Evolutionary conservation across 2,329 filamentous ascomycete species (phyloP), one percentile per base, ranked within the genome.

Genomic region (Pyrenophora tritici-repentis): DNA sequence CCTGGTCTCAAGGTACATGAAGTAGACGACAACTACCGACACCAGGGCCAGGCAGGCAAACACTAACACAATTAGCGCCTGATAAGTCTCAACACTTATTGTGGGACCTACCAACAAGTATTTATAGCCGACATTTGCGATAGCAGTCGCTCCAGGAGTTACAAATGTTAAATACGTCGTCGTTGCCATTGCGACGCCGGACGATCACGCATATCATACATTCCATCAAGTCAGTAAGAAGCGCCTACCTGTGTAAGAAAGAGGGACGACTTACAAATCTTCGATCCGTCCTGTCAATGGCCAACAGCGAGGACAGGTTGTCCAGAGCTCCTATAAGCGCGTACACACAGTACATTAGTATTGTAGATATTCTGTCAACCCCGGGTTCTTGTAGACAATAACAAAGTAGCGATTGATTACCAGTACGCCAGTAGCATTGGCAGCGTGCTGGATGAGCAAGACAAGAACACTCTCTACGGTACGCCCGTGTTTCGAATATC

Each of bases 1-100:
- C 20, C 79, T 80, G 9, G 81, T 83, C 64, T 83, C 81, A 0
- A 81, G 81, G 64, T 81, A 83, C 73, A 83, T 80, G 69, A 82
- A 80, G 70, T 82, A 83, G 50, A 79, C 76, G 3, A 79, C 54
- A 13, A 59, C 29, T 20, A 60, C 62, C 33, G 68, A 75, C 3
- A 71, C 50, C 40, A 72, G 62, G 18, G 71, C 61, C 10, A 68
- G 62, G 42, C 59, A 70, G 22, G 74, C 73, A 53, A 77, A 65
- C 34, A 66, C 61, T 65, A 53, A 35, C 31, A 22, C 16, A 20
- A 32, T 53, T 45, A 49, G 54, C 45, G 51, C 47, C 17, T 47
- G 31, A 14, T 14, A 40, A 13, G 6, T 40, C 51, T 44, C 33
- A 39, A 50, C 40, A 45, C 26, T 29, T 29, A 45, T 40, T 31